Percentiles rank a stretch among this genome's conserved stretches.
phyloP scores from a whole-genome alignment of 78 protist species.

The Polysphondylium violaceum region DNA sequence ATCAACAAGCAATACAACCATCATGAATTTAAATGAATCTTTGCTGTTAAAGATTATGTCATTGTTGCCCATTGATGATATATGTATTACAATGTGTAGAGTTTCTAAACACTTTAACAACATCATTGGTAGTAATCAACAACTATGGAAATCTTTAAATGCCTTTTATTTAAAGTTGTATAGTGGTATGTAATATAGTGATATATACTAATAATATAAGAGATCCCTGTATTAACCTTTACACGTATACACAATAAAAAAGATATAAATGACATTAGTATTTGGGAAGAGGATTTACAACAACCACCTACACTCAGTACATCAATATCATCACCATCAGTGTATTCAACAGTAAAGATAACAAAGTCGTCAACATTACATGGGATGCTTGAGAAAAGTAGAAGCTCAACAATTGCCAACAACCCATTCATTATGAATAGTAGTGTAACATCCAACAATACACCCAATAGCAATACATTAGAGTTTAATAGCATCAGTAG shows the following conservation, averaged over 20 bases:
- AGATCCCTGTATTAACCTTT: not conserved
- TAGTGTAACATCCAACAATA: not conserved
- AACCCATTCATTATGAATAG: not conserved
- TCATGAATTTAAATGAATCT: constrained; percentile 5
- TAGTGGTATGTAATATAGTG: constrained; percentile 31
- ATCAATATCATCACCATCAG: not conserved
- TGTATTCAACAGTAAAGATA: not conserved
- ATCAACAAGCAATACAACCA: constrained; percentile 11
- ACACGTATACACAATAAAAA: not conserved
- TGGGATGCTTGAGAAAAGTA: not conserved
- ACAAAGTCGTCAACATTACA: not conserved
- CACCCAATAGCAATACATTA: not conserved
- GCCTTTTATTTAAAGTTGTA: constrained; percentile 16
- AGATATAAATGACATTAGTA: constrained; percentile 11
- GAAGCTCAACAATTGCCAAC: not conserved
- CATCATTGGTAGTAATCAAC: constrained; percentile 2
- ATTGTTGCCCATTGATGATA: constrained; percentile 8
- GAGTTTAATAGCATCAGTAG: constrained; percentile 12
- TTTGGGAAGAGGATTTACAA: constrained; percentile 56
- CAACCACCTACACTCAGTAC: not conserved
- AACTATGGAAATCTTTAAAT: constrained; percentile 42
- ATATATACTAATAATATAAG: not conserved
- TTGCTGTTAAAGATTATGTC: not conserved
- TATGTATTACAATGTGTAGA: constrained; percentile 6
- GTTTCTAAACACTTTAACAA: not conserved